Base-by-base conservation (phyloP, 139 green algal genomes). In the Chlamydomonas schloesseri region DNA sequence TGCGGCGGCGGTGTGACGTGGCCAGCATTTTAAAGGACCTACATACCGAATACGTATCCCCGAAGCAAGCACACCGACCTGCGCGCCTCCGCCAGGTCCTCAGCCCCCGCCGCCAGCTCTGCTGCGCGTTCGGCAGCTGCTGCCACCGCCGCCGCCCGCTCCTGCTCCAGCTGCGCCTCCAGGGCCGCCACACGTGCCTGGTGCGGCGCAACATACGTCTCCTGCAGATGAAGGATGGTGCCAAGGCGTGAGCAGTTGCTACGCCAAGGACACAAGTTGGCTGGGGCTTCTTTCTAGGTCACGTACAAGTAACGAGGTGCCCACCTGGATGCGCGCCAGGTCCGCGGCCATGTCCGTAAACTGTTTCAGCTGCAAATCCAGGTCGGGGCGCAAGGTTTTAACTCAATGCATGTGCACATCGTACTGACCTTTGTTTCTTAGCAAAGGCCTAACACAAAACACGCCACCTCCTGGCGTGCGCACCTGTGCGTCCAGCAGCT, bases 401-500 rank as follows among this genome's bases (percentile, higher is more conserved):
- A 55, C 34, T 9, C 15, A 37, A 37, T 24, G 34, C 23, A 60
- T 18, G 37, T 6, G 37, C 3, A 36, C 21, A 21, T 20, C 3
- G 24, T 23, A 76, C 37, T 60, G 21, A 14, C 23, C 24, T 11
- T 24, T 76, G 31, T 26, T 17, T 34, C 71, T 18, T 24, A 23
- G 71, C 37, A 3, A 13, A n/a, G 33, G 13, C 13, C 53, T 26
- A 34, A 33, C 9, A 76, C 23, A 33, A 14, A 6, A 3, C 24
- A 28, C 37, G 3, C 42, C 42, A 53, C 37, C 28, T 23, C 4
- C 24, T 18, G 26, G 20, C 37, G 13, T 2, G 11, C 34, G 1
- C 57, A 72, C 75, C 75, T 82, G 57, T 3, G 24, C 9, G n/a
- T 82, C 75, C 34, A 82, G 75, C 75, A 82, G 57, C 13, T 36